These are phyloP conservation scores for peach (Prunus persica) DNA, from an alignment of 306 rosid genomes.

Conservation along the genomic window Prunus_persica_NCBIv2 NC_034009.1:41423501-41424000, in stretches of 20 bases:
- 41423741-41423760: not conserved
- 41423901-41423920: too few relatives aligned
- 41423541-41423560: not conserved
- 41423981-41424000: too few relatives aligned
- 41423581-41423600: not conserved
- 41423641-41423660: not conserved
- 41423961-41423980: too few relatives aligned
- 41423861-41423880: not conserved
- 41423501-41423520: not conserved
- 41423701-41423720: not conserved
- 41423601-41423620: not conserved
- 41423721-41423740: not conserved
- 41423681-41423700: not conserved
- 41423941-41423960: too few relatives aligned
- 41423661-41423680: not conserved
- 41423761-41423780: slow-evolving; percentile 1
- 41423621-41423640: not conserved
- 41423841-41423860: slow-evolving; percentile 10
- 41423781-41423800: not conserved
- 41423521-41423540: slow-evolving; percentile 17
- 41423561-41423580: not conserved
- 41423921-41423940: too few relatives aligned
- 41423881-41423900: not conserved
- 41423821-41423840: slow-evolving; percentile 7
- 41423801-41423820: not conserved